Evolutionary conservation across 2,329 filamentous ascomycete genomes (phyloP).

Genomic region (Phialophora macrospora): DNA sequence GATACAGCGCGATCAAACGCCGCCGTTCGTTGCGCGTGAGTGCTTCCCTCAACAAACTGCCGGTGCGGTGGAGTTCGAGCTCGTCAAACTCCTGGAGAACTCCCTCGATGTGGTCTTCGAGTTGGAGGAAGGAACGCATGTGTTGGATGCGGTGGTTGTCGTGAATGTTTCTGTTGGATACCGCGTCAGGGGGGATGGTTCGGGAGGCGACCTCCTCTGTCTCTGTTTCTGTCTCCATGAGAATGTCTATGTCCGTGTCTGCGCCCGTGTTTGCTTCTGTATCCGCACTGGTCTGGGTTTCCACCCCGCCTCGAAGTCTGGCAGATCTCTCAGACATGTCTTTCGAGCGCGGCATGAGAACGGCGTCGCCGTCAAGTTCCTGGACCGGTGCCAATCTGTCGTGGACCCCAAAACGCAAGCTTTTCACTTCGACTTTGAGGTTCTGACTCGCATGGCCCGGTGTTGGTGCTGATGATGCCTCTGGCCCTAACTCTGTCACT

Average conservation of each 20-base stretch:
- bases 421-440: not conserved
- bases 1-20: not conserved
- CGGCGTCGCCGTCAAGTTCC: not conserved
- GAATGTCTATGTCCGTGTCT: not conserved
- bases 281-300: not conserved
- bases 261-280: not conserved
- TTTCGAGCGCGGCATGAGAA: not conserved
- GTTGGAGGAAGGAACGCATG: not conserved
- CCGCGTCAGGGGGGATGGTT: not conserved
- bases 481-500: not conserved
- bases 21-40: slow-evolving; percentile 9
- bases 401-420: not conserved
- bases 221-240: not conserved
- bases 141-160: not conserved
- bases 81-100: not conserved
- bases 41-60: slow-evolving; percentile 9
- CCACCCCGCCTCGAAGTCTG: not conserved
- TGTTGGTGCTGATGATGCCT: not conserved
- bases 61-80: slow-evolving; percentile 4
- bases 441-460: not conserved
- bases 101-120: slow-evolving; percentile 11
- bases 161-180: not conserved
- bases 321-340: not conserved
- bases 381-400: not conserved
- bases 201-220: not conserved